Evolutionary conservation across 176 grass and related monocot species (phyloP), one percentile per base, ranked within the genome.

Genomic region (Cenchrus americanus): DNA sequence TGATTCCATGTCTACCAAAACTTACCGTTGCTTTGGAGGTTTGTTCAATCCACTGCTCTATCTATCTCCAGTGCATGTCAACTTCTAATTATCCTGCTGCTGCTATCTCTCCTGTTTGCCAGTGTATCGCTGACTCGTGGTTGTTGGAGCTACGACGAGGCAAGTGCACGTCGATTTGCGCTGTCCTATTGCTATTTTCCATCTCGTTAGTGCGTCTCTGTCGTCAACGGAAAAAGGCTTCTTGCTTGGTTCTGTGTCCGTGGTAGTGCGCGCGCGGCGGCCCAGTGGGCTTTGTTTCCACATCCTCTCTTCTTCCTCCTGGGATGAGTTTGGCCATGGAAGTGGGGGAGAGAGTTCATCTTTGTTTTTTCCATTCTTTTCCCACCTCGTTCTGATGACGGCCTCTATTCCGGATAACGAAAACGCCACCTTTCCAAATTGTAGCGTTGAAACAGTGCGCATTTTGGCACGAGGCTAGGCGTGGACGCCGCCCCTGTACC

Each of bases 281-380:
- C 42, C 87, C 61, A 80, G 51, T 50, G 69, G 76, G 87, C 87
- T 61, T 67, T n/a, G 40, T 75, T 58, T n/a, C 60, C 30, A 37
- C 48, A 54, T 34, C 22, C 2, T 3, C 0, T 21, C 73, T 30
- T 37, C 48, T 41, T 34, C 22, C 2, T 3, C 0, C 2, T 21
- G 10, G 47, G 22, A 2, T 13, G 15, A 37, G 42, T 7, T 49
- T 72, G 30, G 43, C 41, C 53, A 1, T 14, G 4, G 14, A 13
- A 0, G 53, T 18, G 12, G 10, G 17, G 11, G 9, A 30, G 27
- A 12, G 21, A 53, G 46, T 74, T 42, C 49, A 44, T 15, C 9
- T 64, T 77, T 61, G 21, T 17, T 61, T 61, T n/a, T 34, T 21
- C 10, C 7, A 0, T 58, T 61, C 53, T 22, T 22, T 62, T n/a